These are phyloP conservation scores for Arabis hirsuta DNA, from an alignment of 345 rosid species.

Conservation along the genomic window DNA sequence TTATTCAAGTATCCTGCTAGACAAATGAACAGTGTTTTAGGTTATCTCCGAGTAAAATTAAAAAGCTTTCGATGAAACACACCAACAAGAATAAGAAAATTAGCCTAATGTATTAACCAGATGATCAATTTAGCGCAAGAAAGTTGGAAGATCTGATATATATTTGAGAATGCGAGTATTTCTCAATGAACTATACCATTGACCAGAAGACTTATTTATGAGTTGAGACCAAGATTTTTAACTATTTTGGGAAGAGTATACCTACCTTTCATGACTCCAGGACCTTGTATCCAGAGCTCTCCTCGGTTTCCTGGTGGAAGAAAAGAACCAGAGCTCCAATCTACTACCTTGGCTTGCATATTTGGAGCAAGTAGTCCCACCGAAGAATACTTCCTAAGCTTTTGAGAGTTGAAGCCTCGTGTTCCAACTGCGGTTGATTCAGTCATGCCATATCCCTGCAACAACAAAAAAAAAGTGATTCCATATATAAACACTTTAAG, in stretches of 20 bases:
- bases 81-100: conserved; percentile 1
- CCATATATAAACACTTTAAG: not conserved
- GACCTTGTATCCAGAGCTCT: conserved; percentile 92
- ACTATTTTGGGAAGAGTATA: conserved; percentile 2
- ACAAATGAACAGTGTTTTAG: not conserved
- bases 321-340: conserved; percentile 62
- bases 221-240: not conserved
- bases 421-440: conserved; percentile 87
- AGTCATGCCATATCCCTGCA: conserved; percentile 91
- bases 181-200: not conserved
- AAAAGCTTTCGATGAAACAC: not conserved
- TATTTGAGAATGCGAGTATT: not conserved
- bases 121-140: not conserved
- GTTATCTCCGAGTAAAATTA: not conserved
- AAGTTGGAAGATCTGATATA: not conserved
- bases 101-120: not conserved
- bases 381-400: conserved; percentile 54
- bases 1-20: conserved; percentile 70
- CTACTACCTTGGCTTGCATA: conserved; percentile 76
- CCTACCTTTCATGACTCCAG: conserved; percentile 74
- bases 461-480: conserved; percentile 6
- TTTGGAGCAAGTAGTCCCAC: conserved; percentile 87
- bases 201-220: not conserved
- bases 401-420: conserved; percentile 65
- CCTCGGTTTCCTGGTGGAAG: conserved; percentile 72